phyloP scores from a whole-genome alignment of 768 basidiomycete species.

The Candolleomyces efflorescens region DNA sequence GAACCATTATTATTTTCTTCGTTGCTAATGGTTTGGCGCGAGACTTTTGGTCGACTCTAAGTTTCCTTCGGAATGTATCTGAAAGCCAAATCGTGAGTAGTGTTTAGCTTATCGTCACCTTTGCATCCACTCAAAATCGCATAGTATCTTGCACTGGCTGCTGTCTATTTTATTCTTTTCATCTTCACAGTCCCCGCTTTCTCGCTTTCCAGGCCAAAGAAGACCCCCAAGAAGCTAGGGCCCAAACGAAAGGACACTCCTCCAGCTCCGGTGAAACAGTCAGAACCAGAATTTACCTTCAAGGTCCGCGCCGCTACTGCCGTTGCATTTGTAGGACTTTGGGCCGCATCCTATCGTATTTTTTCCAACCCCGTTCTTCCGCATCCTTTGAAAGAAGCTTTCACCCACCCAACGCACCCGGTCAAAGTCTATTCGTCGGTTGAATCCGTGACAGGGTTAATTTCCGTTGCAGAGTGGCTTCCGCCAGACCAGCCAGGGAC shows the following conservation, averaged over 20 bases:
- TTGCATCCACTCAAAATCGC: constrained; percentile 15
- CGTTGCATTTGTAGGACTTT: constrained; percentile 27
- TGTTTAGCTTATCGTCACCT: neutral
- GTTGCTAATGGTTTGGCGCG: constrained; percentile 21
- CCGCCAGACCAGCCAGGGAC: constrained; percentile 29
- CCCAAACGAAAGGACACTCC: neutral
- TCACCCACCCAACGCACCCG: constrained; percentile 47
- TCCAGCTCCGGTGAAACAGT: neutral
- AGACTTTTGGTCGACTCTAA: constrained; percentile 25
- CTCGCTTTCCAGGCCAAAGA: constrained; percentile 11
- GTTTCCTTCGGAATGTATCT: constrained; percentile 25
- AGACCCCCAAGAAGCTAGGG: constrained; percentile 13
- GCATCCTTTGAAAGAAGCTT: constrained; percentile 46
- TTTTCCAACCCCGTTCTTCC: constrained; percentile 56
- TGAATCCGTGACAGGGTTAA: constrained; percentile 72
- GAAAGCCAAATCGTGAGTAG: constrained; percentile 36
- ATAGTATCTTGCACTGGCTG: constrained; percentile 35
- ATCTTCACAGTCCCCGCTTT: constrained; percentile 1
- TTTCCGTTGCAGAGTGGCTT: constrained; percentile 75
- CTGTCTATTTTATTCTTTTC: constrained; percentile 6
- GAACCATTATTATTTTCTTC: constrained; percentile 22
- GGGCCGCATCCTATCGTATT: constrained; percentile 31
- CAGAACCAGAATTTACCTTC: neutral
- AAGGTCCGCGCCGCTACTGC: constrained; percentile 11
- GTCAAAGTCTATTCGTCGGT: constrained; percentile 65